phyloP scores from a whole-genome alignment of 768 basidiomycete species.

The Lentinula edodes region DNA sequence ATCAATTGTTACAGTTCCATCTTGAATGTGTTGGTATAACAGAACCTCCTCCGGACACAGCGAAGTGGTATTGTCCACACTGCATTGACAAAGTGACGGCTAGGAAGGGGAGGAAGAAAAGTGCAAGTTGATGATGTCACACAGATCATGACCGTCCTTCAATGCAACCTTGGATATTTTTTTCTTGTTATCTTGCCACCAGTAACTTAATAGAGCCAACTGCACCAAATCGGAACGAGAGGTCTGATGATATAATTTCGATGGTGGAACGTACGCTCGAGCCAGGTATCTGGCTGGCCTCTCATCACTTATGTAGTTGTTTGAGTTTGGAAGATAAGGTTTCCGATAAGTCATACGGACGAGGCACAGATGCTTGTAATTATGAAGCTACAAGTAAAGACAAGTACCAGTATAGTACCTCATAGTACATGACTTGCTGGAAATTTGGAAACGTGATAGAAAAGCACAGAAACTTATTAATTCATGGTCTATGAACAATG shows the following conservation, averaged over 20 bases:
- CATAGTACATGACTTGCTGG: too few relatives aligned
- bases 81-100: slow-evolving; percentile 19
- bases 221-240: not conserved
- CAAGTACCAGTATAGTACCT: too few relatives aligned
- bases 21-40: slow-evolving; percentile 54
- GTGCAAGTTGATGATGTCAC: not conserved
- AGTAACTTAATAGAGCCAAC: not conserved
- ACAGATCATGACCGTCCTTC: not conserved
- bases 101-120: slow-evolving; percentile 36
- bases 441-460: too few relatives aligned
- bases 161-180: not conserved
- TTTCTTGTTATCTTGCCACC: not conserved
- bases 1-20: slow-evolving; percentile 42
- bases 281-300: not conserved
- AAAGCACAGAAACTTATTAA: too few relatives aligned
- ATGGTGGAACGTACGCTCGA: not conserved
- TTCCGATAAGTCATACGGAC: not conserved
- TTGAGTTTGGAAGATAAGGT: not conserved
- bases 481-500: too few relatives aligned
- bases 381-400: too few relatives aligned
- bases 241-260: not conserved
- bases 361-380: not conserved
- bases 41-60: slow-evolving; percentile 38
- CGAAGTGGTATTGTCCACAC: slow-evolving; percentile 53
- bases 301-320: not conserved